Evolutionary conservation across 2,329 filamentous ascomycete species (phyloP), one percentile per base, ranked within the genome.

Genomic region (Trichophyton rubrum): DNA sequence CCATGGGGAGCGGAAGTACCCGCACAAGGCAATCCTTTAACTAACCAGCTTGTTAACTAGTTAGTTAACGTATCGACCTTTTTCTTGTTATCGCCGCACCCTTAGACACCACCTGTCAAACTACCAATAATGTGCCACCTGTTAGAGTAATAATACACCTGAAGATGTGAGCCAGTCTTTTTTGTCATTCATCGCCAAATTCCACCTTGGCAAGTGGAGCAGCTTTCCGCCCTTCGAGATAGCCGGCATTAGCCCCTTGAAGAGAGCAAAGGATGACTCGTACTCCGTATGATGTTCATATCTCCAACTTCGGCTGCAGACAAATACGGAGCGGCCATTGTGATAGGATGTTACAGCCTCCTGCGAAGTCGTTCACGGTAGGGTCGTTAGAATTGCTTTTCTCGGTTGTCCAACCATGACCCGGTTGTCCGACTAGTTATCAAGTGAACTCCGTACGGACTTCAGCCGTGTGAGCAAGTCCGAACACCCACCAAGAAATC

Each of bases 151-250:
- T 24, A 17, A 33, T 33, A 20, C 20, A 47, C 1, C 43, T 47
- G 7, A 13, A 38, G 13, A 11, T 27, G 45, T 24, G 45, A 51
- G 13, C 45, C 13, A 9, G 15, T 22, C 17, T 51, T 17, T 15
- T 6, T 2, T 38, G 11, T 11, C 33, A 38, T 30, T 6, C 27
- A 30, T 30, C 27, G 27, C 3, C 33, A 38, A 38, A 38, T 38
- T 13, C 43, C 9, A 11, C n/a, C 49, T 53, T 53, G 49, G 49
- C 22, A 24, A 24, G 49, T 53, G 49, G 49, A 53, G 24, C 49
- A 33, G 22, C 30, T 47, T 53, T 53, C 49, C 49, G 49, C 49
- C 49, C 49, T 53, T 53, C 49, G 24, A 53, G 49, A 53, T 53
- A 53, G 49, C 49, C 49, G 49, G 27, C 22, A 53, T 11, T 33